Evolutionary conservation across 2,329 filamentous ascomycete species (phyloP), one percentile per base, ranked within the genome.

Genomic region (Microthyrium microscopicum): DNA sequence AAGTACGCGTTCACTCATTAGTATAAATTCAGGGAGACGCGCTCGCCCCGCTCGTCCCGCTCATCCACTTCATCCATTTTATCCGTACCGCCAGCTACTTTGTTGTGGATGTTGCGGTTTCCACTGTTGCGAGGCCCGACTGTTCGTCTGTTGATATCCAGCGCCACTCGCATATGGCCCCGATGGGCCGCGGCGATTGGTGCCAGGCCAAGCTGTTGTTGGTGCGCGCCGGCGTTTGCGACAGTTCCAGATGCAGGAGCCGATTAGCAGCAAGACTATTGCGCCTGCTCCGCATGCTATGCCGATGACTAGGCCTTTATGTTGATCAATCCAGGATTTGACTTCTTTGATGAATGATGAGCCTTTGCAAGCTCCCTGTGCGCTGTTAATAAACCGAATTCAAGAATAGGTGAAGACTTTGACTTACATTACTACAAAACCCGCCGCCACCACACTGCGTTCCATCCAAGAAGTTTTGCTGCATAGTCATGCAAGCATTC

Each of bases 401-500:
- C 17, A 26, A 16, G 5, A 8, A 35, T 22, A 17, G 22, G 7
- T 13, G 13, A 29, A 18, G 18, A 19, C 31, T 31, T 13, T 20
- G 22, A 54, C 62, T 59, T 55, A 68, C 64, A 45, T 85, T 87
- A 33, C 54, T 51, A 54, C 89, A 98, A 36, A 61, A 65, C 5
- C 89, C 89, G 35, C 82, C 81, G 13, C 77, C 79, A 33, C 73
- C 67, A 51, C 89, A 98, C 2, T 69, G 60, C 1, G 89, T 95
- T 13, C 89, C 89, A 50, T 98, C 89, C 20, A 95, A 62, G 57
- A 92, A 95, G 56, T 91, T 89, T 51, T 94, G 84, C 51, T 81
- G 76, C 58, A 91, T 70, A 16, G 68, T 68, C 39, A 78, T 75
- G 54, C 83, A 93, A 5, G 67, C 63, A 37, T 70, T 68, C 5